Percentiles rank a stretch among this genome's conserved stretches.
phyloP scores from a whole-genome alignment of 345 rosid genomes.

The Gossypium stocksii region DNA sequence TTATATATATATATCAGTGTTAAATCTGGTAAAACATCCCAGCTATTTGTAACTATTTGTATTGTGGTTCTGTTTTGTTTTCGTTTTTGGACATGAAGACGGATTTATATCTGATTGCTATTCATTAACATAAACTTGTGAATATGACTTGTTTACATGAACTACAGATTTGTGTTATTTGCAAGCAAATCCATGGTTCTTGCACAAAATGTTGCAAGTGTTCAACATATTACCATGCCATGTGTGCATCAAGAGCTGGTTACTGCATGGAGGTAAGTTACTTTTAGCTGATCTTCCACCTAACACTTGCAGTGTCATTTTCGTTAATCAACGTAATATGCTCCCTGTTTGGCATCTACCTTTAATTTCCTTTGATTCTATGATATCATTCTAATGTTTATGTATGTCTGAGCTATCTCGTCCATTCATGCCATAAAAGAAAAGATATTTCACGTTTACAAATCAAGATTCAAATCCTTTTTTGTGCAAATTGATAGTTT shows the following conservation, averaged over 20 bases:
- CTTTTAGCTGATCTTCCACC: conserved; percentile 12
- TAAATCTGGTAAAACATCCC: background rate
- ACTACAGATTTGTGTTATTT: conserved; percentile 83
- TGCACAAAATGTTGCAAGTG: conserved; percentile 91
- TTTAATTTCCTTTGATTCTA: background rate
- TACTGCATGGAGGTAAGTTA: conserved; percentile 86
- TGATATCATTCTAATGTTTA: background rate
- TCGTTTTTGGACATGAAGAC: conserved; percentile 4
- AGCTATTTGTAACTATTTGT: background rate
- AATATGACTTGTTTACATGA: conserved; percentile 19
- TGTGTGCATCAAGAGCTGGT: conserved; percentile 97
- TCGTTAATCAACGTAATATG: background rate
- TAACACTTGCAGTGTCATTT: background rate
- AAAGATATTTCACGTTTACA: no score
- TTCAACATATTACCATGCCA: conserved; percentile 91
- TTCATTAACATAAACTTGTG: conserved; percentile 9
- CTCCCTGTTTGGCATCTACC: background rate
- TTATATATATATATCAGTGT: background rate
- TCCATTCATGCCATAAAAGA: background rate
- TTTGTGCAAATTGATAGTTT: no score
- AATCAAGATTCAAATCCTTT: no score
- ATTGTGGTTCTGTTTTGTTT: background rate
- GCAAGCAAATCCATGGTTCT: conserved; percentile 95
- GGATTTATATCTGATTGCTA: conserved; percentile 9
- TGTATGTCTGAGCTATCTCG: background rate